phyloP scores from a whole-genome alignment of 768 basidiomycete species.

The Saitozyma sp. region DNA sequence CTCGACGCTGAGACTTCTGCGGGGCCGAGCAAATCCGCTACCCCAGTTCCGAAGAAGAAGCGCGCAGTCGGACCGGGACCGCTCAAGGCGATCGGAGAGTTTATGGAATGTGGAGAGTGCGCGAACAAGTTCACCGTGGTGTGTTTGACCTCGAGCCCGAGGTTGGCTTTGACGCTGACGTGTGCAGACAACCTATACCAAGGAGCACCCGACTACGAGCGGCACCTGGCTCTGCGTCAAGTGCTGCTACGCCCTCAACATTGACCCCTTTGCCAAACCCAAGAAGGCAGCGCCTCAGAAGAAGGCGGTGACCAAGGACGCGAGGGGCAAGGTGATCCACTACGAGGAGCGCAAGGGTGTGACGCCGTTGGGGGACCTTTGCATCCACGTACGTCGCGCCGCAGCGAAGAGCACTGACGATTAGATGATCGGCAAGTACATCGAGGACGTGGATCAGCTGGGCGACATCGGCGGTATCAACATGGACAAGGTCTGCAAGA shows the following conservation, averaged over 20 bases:
- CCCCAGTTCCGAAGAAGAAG: conserved; percentile 18
- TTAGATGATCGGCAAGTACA: conserved; percentile 71
- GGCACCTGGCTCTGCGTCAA: conserved; percentile 79
- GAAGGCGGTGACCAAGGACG: conserved; percentile 59
- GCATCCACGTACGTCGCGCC: conserved; percentile 61
- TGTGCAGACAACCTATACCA: conserved; percentile 77
- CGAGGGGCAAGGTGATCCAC: conserved; percentile 67
- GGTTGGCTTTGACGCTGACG: conserved; percentile 7
- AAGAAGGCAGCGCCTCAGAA: conserved; percentile 62
- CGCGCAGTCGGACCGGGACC: conserved; percentile 38
- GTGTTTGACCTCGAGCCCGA: conserved; percentile 44
- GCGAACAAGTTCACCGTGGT: conserved; percentile 85
- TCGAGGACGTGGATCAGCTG: conserved; percentile 70
- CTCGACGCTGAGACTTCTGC: conserved; percentile 60
- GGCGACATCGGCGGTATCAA: conserved; percentile 86
- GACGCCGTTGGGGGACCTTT: conserved; percentile 71
- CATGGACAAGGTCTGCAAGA: conserved; percentile 77
- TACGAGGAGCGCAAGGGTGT: conserved; percentile 65
- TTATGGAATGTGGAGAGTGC: conserved; percentile 78
- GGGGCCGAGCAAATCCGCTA: conserved; percentile 12
- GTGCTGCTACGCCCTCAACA: conserved; percentile 75
- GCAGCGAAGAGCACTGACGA: no score
- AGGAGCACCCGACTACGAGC: conserved; percentile 62
- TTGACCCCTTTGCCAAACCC: conserved; percentile 67
- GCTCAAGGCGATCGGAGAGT: conserved; percentile 73